Conservation (phyloP, 148 eudicot species). For the Rhododendron vialii region DNA sequence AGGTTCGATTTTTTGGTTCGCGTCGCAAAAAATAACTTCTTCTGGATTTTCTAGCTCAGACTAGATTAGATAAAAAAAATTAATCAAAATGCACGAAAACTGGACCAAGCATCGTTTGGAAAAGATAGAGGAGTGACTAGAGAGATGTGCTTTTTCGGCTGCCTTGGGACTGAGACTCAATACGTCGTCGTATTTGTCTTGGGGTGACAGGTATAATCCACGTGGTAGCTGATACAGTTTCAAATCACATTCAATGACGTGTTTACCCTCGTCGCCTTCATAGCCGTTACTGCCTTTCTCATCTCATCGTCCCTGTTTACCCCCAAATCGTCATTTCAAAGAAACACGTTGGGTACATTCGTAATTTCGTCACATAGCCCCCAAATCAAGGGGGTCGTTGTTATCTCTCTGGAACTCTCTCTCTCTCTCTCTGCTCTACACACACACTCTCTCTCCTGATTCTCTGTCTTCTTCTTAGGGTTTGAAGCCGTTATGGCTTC, state of each 20-base stretch:
- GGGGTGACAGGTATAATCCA: neutral
- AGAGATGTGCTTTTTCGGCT: too few relatives aligned
- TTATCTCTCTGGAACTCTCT: neutral
- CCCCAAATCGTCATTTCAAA: neutral
- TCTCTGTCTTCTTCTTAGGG: slow-evolving; percentile 4
- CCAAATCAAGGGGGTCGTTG: neutral
- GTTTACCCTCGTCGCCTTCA: neutral
- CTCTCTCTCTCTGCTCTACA: neutral
- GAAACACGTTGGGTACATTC: neutral
- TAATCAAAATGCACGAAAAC: too few relatives aligned
- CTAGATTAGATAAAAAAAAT: too few relatives aligned
- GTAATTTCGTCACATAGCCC: neutral
- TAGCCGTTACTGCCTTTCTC: slow-evolving; percentile 5
- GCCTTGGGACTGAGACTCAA: neutral
- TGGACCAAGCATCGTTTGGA: too few relatives aligned
- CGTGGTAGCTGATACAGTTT: slow-evolving; percentile 10
- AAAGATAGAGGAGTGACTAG: neutral
- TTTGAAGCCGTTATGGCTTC: slow-evolving; percentile 17
- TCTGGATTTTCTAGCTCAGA: too few relatives aligned
- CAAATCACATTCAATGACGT: neutral
- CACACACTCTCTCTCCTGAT: neutral
- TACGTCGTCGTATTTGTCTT: neutral
- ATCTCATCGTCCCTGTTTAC: neutral
- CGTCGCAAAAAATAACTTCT: too few relatives aligned
- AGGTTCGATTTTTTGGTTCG: too few relatives aligned